Percentiles rank a stretch among this genome's conserved stretches.
phyloP scores from a whole-genome alignment of 768 basidiomycete species.

The Coprinopsis sp. region DNA sequence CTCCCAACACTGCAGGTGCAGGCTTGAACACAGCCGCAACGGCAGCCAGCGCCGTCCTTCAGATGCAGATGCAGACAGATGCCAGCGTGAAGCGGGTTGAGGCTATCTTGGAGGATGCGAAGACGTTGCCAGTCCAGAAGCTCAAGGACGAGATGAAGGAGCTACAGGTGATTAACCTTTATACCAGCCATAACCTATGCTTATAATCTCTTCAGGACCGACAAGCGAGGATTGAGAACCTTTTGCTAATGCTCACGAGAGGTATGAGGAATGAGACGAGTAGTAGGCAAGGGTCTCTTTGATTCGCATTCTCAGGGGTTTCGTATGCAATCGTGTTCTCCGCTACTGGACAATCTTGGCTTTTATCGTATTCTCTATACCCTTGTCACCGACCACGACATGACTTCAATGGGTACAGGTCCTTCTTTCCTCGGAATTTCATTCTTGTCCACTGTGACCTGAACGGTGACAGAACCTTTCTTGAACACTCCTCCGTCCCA shows the following conservation, averaged over 20 bases:
- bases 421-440: too few relatives aligned
- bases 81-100: constrained; percentile 53
- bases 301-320: not conserved
- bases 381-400: too few relatives aligned
- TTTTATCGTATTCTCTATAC: too few relatives aligned
- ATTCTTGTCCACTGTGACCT: too few relatives aligned
- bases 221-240: constrained; percentile 72
- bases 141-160: constrained; percentile 82
- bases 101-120: constrained; percentile 56
- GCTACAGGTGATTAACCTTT: constrained; percentile 50
- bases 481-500: constrained; percentile 12
- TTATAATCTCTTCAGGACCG: constrained; percentile 44
- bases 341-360: too few relatives aligned
- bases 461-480: constrained; percentile 10
- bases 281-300: constrained; percentile 15
- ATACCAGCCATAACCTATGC: not conserved
- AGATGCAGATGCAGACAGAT: constrained; percentile 26
- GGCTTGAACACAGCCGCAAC: not conserved
- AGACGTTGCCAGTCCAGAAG: constrained; percentile 56
- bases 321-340: not conserved
- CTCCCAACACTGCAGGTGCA: not conserved
- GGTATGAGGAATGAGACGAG: constrained; percentile 52
- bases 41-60: constrained; percentile 11
- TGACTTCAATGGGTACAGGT: too few relatives aligned
- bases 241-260: constrained; percentile 64